phyloP scores from a whole-genome alignment of 1,284 basidiomycete species.

The Volvariella surrecta region DNA sequence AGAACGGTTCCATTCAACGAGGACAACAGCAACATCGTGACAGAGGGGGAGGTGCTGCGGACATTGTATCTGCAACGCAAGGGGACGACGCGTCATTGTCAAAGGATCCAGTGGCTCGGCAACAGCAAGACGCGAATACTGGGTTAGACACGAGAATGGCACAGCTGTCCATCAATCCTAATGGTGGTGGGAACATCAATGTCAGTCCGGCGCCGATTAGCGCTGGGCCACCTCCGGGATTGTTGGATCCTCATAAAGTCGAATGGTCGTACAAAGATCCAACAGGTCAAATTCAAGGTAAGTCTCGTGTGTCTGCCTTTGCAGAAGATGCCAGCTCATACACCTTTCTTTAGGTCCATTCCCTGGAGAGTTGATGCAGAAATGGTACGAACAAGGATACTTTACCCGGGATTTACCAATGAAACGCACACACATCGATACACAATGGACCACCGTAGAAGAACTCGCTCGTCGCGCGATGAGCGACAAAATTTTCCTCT shows the following conservation, averaged over 20 bases:
- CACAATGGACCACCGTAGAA: slow-evolving; percentile 56
- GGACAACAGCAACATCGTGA: slow-evolving; percentile 6
- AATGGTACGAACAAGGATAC: slow-evolving; percentile 91
- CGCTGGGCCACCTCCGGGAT: slow-evolving; percentile 33
- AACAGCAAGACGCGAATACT: not conserved
- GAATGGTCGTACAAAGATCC: slow-evolving; percentile 94
- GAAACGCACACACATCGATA: slow-evolving; percentile 65
- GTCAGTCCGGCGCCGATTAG: slow-evolving; percentile 9
- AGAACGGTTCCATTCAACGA: not conserved
- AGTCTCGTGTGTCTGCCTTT: slow-evolving; percentile 10
- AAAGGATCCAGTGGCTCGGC: too few species aligned
- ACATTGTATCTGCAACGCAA: too few species aligned
- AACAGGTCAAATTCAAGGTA: slow-evolving; percentile 83
- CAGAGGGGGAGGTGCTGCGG: slow-evolving; percentile 1
- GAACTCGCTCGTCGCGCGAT: slow-evolving; percentile 44
- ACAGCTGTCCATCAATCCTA: slow-evolving; percentile 12
- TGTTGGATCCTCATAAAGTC: slow-evolving; percentile 55
- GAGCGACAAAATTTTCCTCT: slow-evolving; percentile 56
- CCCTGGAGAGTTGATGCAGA: slow-evolving; percentile 87
- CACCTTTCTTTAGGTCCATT: slow-evolving; percentile 67
- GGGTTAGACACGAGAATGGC: slow-evolving; percentile 7
- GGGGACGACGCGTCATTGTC: too few species aligned
- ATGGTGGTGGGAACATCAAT: slow-evolving; percentile 8
- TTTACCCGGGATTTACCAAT: slow-evolving; percentile 83
- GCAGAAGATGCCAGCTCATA: not conserved